Percentiles rank a stretch among this genome's conserved stretches.
Evolutionary conservation across 306 rosid genomes (phyloP).

Genomic region (Ormosia emarginata): DNA sequence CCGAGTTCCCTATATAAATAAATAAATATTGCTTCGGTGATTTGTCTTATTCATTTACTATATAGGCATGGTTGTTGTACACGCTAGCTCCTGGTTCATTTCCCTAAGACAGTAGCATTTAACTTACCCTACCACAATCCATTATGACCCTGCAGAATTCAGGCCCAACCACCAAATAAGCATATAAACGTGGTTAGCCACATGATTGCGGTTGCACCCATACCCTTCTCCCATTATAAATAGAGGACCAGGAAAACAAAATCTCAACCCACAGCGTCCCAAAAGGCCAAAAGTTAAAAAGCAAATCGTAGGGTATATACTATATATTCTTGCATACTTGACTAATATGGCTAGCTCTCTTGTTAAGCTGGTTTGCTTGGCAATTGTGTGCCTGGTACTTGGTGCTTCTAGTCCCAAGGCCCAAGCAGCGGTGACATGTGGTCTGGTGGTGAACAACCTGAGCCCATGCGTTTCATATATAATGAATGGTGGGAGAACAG

Average conservation of each 20-base stretch:
- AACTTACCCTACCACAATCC: not conserved
- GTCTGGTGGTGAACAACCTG: not conserved
- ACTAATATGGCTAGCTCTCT: slow-evolving; percentile 22
- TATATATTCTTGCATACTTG: not conserved
- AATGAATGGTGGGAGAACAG: not conserved
- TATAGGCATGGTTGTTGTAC: not conserved
- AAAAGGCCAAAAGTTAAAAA: not conserved
- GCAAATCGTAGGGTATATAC: not conserved
- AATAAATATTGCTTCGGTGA: not conserved
- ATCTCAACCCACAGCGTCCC: not conserved
- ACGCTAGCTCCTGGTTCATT: no score
- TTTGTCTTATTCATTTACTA: not conserved
- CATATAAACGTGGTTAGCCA: not conserved
- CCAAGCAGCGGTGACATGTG: slow-evolving; percentile 29
- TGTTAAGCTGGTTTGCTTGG: not conserved
- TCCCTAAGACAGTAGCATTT: not conserved
- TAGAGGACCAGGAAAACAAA: not conserved
- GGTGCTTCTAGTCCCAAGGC: slow-evolving; percentile 12
- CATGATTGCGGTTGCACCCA: not conserved
- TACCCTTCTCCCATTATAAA: not conserved
- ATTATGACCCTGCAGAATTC: not conserved
- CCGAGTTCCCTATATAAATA: not conserved
- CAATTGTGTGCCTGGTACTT: slow-evolving; percentile 8
- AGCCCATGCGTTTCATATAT: slow-evolving; percentile 26
- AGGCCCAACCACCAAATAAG: not conserved